A percentile compares a stretch with the other conserved stretches of the same genome.
phyloP scores from a whole-genome alignment of 2,329 filamentous ascomycete genomes.

The Geosmithia flava region DNA sequence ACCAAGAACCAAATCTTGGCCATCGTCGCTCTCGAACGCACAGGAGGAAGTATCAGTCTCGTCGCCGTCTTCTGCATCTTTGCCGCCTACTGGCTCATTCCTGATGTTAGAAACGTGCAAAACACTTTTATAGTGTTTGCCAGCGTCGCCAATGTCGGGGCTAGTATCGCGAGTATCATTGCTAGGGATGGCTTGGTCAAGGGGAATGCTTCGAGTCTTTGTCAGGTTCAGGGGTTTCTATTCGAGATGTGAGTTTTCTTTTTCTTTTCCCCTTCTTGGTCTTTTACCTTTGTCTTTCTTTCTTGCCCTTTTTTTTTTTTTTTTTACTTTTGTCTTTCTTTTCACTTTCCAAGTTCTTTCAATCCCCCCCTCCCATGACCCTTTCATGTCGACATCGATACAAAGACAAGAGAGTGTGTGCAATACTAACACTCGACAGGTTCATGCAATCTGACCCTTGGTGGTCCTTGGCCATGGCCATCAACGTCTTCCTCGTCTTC shows the following conservation, averaged over 20 bases:
- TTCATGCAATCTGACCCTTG: constrained; percentile 67
- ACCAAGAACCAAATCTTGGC: constrained; percentile 21
- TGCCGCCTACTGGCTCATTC: constrained; percentile 35
- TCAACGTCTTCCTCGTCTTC: constrained; percentile 65
- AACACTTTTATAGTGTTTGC: constrained; percentile 52
- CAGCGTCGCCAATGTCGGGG: constrained; percentile 45
- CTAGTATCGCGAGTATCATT: constrained; percentile 56
- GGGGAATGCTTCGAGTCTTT: constrained; percentile 44
- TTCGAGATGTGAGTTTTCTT: constrained; percentile 50
- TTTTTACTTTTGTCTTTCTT: not conserved
- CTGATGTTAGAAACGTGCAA: constrained; percentile 42
- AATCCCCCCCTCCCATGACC: too few species aligned
- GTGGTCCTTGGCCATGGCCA: constrained; percentile 73
- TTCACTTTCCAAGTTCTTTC: too few species aligned
- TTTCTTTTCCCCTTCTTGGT: not conserved
- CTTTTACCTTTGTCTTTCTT: not conserved
- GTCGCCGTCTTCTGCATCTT: constrained; percentile 38
- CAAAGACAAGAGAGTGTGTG: not conserved
- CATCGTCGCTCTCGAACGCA: constrained; percentile 36
- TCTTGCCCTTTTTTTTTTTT: not conserved
- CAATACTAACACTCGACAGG: constrained; percentile 24
- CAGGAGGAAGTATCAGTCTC: constrained; percentile 40
- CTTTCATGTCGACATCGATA: too few species aligned
- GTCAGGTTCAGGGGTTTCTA: constrained; percentile 45
- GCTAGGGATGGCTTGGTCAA: constrained; percentile 49